Evolutionary conservation across 768 basidiomycete species (phyloP), one percentile per base, ranked within the genome.

Genomic region (Trametes meyenii): DNA sequence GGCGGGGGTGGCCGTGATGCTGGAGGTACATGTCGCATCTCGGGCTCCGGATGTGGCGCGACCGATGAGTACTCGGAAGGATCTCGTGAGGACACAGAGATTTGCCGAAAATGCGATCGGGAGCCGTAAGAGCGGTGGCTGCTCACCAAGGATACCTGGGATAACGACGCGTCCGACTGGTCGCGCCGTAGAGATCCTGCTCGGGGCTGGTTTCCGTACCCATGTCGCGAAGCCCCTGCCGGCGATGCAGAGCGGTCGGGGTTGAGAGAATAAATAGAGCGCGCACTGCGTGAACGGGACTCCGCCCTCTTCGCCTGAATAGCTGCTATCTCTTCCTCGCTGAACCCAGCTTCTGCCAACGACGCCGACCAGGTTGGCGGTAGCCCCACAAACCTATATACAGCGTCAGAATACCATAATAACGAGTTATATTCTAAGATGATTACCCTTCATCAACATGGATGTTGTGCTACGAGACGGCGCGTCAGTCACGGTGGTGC

Each of bases 391-490:
- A 83, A 85, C 26, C 86, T 88, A 55, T 51, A 19, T 44, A 57
- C 29, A 54, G 42, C 39, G 50, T 35, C 42, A 43, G 7, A 36
- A 44, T 21, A 44, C 52, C 43, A 11, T 44, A 61, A 36, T 49
- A 48, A 46, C 17, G 5, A 26, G 38, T 24, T 14, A 44, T 50
- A 33, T 33, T 8, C 8, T 8, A 8, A 38, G 45, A 50, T 3
- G 79, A 82, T 58, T 65, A 88, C 85, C 78, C 85, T 74, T 90
- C 89, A 71, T 91, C 87, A 29, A 91, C 89, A 68, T 92, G 89
- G 36, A 91, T 84, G 68, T 91, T 82, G 69, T 92, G 89, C 88
- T 90, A 63, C 17, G 17, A 26, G 29, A 63, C 12, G 21, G 33
- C 3, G 4, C 12, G 10, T 56, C 35, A 53, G 52, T n/a, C n/a